Evolutionary conservation across 73 alveolate genomes (phyloP), one percentile per base, ranked within the genome.

Genomic region (Loxodes magnus): DNA sequence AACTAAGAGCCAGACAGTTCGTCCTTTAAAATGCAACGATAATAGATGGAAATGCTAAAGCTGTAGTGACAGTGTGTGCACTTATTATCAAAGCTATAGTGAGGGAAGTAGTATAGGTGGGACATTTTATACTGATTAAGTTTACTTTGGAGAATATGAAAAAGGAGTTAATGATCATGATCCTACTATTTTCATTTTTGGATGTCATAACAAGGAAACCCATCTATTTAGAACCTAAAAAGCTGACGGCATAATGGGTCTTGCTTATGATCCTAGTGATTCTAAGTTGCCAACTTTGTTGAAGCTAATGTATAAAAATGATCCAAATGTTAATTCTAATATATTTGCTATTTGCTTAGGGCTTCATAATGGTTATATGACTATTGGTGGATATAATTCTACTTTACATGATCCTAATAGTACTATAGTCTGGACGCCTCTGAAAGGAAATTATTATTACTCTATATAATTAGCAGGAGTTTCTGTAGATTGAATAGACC

Each of bases 191-290:
- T n/a, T 43, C 37, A 51, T 76, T 14, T 43, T 89, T 44, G 98
- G 98, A 10, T 89, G 98, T 43, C 82, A 87, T 1, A 62, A 80
- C 0, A 55, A 44, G 28, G 98, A 89, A 67, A 84, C 96, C n/a
- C 73, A 84, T 52, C 59, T 79, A 26, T 84, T 89, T 58, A 29
- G 69, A 30, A 69, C 91, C 1, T 82, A 89, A 67, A 67, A 35
- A 43, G 96, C 96, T 0, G 90, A 89, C 71, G 98, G 98, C 1
- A 84, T 89, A 31, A 49, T 89, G 51, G 98, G 98, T 5, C 49
- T 89, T 30, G 69, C 67, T 15, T 57, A 53, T 5, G 54, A 41
- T 2, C 20, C 65, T 12, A 65, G 65, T 21, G 10, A 34, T 2
- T 31, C 31, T 9, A 10, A 24, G 16, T 10, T 20, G 21, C 20